Base-by-base conservation (phyloP, 2,329 filamentous ascomycete genomes). In the Plectosphaerella sp. region DNA sequence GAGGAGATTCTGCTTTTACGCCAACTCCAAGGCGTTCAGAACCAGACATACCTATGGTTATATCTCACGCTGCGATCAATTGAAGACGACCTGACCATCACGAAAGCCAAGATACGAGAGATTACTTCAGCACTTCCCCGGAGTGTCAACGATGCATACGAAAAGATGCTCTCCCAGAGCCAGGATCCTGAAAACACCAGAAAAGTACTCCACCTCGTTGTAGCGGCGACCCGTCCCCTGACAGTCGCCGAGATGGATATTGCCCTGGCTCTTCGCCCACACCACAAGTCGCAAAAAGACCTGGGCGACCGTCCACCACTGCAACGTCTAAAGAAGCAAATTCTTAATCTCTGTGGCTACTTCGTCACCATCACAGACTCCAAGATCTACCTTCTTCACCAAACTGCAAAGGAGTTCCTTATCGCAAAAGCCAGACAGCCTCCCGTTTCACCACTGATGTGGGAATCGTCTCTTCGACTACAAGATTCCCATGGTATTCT, bases 341-440 rank as follows among this genome's bases (percentile, higher is more conserved):
- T 65, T 12, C 50, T 65, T 18, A 53, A 63, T 3, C 50, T 56
- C 1, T 71, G 66, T 50, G 62, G 67, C 20, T 65, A 68, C 7
- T 70, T 71, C 52, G 58, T 68, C 0, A 59, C 56, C n/a, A 45
- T 65, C 28, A 54, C 18, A 14, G 51, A 61, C 20, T 39, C 39
- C n/a, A 63, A 52, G 6, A 57, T 65, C 24, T 60, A 56, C 55
- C 52, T 64, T 18, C 57, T 67, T 24, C 63, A 68, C 46, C 61
- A 67, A 51, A 65, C 65, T 7, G 64, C 61, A 10, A 64, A 63
- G 53, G 64, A 67, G 37, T 67, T 65, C 37, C 58, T 67, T 33
- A 47, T 52, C 24, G 14, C 41, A 43, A 56, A 49, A 39, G 7
- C 37, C n/a, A 12, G 14, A 9, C 6, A 5, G 16, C 14, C 37